phyloP scores from a whole-genome alignment of 2,329 filamentous ascomycete genomes.

The Magnaporthiopsis incrustans region DNA sequence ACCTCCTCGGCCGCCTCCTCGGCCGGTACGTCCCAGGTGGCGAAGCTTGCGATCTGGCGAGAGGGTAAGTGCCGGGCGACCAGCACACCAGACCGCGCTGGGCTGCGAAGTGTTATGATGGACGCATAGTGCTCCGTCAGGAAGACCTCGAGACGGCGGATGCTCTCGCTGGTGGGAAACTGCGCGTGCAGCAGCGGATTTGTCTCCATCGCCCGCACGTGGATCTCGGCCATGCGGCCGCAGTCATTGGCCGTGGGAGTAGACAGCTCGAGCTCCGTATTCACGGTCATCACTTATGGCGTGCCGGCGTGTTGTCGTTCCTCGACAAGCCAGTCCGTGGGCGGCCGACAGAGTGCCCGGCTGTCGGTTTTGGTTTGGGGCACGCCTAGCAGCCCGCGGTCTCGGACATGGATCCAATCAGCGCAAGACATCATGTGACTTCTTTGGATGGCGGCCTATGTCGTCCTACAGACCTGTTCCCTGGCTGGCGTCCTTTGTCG shows the following conservation, averaged over 20 bases:
- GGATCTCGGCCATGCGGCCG: constrained; percentile 21
- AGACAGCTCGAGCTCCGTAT: neutral
- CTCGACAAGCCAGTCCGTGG: neutral
- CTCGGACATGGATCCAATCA: too few relatives aligned
- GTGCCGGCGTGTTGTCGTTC: neutral
- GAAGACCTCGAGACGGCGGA: constrained; percentile 21
- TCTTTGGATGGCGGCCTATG: too few relatives aligned
- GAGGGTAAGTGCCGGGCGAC: constrained; percentile 24
- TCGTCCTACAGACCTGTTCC: too few relatives aligned
- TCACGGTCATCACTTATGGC: neutral
- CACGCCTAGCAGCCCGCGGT: neutral
- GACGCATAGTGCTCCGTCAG: constrained; percentile 21
- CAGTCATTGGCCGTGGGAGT: neutral
- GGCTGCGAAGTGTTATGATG: constrained; percentile 18
- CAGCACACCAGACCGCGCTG: constrained; percentile 20
- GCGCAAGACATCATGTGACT: too few relatives aligned
- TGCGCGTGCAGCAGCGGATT: constrained; percentile 32
- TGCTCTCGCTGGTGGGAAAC: constrained; percentile 26
- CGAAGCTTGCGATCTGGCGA: constrained; percentile 24
- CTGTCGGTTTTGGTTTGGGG: neutral
- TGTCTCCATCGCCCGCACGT: constrained; percentile 29
- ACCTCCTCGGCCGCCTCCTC: constrained; percentile 4
- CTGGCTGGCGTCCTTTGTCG: too few relatives aligned
- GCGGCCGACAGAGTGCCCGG: neutral
- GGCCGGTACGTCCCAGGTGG: constrained; percentile 25